Evolutionary conservation across 768 basidiomycete species (phyloP).

Genomic region (Termitomyces sp.): DNA sequence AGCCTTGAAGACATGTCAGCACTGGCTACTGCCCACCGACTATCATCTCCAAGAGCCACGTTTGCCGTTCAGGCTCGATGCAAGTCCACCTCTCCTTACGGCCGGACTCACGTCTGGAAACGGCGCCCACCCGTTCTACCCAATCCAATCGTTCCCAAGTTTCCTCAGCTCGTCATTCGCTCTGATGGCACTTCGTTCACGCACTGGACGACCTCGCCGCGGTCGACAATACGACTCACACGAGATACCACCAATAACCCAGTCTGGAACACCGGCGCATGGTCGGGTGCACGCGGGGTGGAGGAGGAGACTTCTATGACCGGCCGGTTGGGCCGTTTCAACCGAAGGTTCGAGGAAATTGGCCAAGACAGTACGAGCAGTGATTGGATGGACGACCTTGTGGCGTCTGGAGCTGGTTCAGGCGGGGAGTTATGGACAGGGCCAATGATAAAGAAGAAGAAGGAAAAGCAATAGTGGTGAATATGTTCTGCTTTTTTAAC

Average conservation of each 20-base stretch:
- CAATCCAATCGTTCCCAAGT: conserved; percentile 81
- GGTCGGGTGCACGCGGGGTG: conserved; percentile 44
- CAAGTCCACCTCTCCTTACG: conserved; percentile 76
- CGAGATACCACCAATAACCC: conserved; percentile 90
- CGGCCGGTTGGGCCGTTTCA: conserved; percentile 81
- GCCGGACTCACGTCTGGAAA: conserved; percentile 80
- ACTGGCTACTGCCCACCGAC: neutral
- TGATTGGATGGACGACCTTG: conserved; percentile 31
- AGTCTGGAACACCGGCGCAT: conserved; percentile 71
- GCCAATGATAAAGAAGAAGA: conserved; percentile 7
- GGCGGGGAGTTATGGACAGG: conserved; percentile 11
- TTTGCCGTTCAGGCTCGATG: conserved; percentile 23
- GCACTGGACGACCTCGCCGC: conserved; percentile 88
- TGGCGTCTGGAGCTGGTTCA: conserved; percentile 9
- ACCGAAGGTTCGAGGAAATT: conserved; percentile 60
- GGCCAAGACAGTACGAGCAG: conserved; percentile 28
- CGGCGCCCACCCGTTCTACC: conserved; percentile 65
- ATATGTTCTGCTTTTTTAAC: neutral
- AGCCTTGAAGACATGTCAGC: neutral
- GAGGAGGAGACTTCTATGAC: conserved; percentile 70
- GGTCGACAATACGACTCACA: conserved; percentile 69
- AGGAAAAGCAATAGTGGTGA: conserved; percentile 3
- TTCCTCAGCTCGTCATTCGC: conserved; percentile 80
- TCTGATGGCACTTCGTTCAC: conserved; percentile 87
- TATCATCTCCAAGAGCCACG: neutral